These are phyloP conservation scores for Bjerkandera adusta DNA, from an alignment of 1,284 basidiomycete species.

Conservation along the genomic window DNA sequence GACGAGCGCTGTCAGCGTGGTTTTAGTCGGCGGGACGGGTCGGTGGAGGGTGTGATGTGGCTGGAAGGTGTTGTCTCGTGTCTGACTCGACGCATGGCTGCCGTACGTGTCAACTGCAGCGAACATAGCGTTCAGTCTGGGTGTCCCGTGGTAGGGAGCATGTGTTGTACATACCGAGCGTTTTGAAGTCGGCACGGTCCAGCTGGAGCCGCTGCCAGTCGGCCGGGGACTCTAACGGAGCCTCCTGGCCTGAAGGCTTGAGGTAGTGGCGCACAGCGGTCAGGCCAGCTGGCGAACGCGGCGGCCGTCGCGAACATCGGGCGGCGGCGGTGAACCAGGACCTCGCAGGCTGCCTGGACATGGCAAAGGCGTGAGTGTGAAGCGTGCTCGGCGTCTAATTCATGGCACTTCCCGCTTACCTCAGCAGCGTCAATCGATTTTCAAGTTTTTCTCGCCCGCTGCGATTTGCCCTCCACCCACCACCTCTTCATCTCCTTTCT, in stretches of 20 bases:
- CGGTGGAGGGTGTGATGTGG: conserved; percentile 72
- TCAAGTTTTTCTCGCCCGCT: conserved; percentile 33
- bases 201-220: conserved; percentile 68
- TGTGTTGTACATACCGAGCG: conserved; percentile 44
- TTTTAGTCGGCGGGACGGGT: conserved; percentile 58
- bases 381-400: conserved; percentile 27
- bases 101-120: conserved; percentile 62
- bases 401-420: conserved; percentile 28
- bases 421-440: conserved; percentile 35
- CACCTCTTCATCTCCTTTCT: conserved; percentile 27
- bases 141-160: background rate
- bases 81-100: conserved; percentile 78
- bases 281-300: conserved; percentile 5
- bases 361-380: conserved; percentile 28
- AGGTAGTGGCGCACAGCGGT: conserved; percentile 17
- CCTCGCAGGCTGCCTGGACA: conserved; percentile 37
- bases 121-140: conserved; percentile 3
- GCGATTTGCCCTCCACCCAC: conserved; percentile 25
- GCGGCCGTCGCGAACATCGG: conserved; percentile 29
- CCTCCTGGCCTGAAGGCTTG: conserved; percentile 31
- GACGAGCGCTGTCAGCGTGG: conserved; percentile 87
- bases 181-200: conserved; percentile 50
- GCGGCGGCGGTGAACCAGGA: conserved; percentile 40
- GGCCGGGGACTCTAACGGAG: conserved; percentile 43
- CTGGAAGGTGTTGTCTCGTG: conserved; percentile 66